Percentiles rank a stretch among this genome's conserved stretches.
Conservation (phyloP, 106 monocot genomes). For the Triglochin maritima region DNA sequence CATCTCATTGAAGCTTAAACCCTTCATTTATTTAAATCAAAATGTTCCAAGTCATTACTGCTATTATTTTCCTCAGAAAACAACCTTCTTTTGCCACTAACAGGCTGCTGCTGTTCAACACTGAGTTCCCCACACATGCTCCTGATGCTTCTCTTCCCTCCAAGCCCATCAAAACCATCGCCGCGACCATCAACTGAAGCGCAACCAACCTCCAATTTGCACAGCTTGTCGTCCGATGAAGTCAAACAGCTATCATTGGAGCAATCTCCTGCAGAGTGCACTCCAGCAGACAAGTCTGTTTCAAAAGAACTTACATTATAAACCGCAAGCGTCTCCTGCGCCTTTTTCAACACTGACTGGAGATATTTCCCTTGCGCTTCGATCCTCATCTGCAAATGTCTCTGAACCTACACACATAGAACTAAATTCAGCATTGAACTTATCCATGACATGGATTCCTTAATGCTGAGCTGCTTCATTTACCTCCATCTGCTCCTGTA, state of each 20-base stretch:
- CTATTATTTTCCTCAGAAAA: no score
- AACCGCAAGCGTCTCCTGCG: constrained; percentile 50
- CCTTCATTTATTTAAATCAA: no score
- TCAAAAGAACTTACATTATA: constrained; percentile 14
- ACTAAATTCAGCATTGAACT: no score
- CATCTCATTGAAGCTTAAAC: no score
- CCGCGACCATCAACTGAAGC: no score
- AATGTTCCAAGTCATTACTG: no score
- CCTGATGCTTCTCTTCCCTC: no score
- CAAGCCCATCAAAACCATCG: no score
- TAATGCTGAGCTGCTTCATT: not conserved
- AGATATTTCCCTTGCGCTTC: constrained; percentile 82
- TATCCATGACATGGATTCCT: not conserved
- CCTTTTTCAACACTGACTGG: constrained; percentile 51
- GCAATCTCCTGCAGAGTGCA: constrained; percentile 45
- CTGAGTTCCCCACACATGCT: no score
- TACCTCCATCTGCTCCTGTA: no score
- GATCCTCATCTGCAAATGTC: constrained; percentile 66
- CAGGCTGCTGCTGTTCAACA: no score
- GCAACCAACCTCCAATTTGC: not conserved
- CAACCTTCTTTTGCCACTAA: no score
- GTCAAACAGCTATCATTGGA: constrained; percentile 71
- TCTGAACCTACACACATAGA: constrained; percentile 42
- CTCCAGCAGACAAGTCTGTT: constrained; percentile 25
- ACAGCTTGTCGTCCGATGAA: constrained; percentile 8